These are phyloP conservation scores for Eucalyptus polybractea DNA, from an alignment of 345 rosid species.

Conservation along the genomic window DNA sequence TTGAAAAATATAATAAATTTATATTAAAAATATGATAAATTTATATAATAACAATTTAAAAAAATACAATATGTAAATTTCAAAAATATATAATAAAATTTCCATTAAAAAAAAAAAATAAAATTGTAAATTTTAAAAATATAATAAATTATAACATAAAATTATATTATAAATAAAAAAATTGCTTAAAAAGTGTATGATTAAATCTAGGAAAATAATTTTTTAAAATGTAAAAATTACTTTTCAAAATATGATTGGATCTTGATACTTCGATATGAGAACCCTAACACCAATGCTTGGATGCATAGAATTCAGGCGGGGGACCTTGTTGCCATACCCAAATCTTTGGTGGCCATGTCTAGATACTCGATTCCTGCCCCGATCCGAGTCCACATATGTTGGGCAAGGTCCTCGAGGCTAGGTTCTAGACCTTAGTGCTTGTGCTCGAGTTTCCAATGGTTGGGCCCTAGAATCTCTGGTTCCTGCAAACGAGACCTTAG, in stretches of 20 bases:
- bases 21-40: too few species aligned
- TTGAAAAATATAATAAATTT: too few species aligned
- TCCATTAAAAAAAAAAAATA: too few species aligned
- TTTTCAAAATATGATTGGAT: not conserved
- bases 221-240: not conserved
- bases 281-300: not conserved
- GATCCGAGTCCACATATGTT: not conserved
- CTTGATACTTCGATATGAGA: not conserved
- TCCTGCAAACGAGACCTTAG: too few species aligned
- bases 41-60: too few species aligned
- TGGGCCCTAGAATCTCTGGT: not conserved
- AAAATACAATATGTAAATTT: too few species aligned
- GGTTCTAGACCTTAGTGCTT: rapidly evolving
- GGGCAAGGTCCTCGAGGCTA: not conserved
- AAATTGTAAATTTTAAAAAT: too few species aligned
- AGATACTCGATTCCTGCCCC: not conserved
- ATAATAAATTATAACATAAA: too few species aligned
- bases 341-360: not conserved
- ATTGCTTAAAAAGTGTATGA: not conserved
- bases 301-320: not conserved
- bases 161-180: too few species aligned
- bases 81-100: too few species aligned
- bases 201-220: not conserved
- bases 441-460: too few species aligned
- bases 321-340: not conserved